Percentiles rank a stretch among this genome's conserved stretches.
Conservation (phyloP, 1,139 yeast genomes). For the Scheffersomyces illinoinensis region DNA sequence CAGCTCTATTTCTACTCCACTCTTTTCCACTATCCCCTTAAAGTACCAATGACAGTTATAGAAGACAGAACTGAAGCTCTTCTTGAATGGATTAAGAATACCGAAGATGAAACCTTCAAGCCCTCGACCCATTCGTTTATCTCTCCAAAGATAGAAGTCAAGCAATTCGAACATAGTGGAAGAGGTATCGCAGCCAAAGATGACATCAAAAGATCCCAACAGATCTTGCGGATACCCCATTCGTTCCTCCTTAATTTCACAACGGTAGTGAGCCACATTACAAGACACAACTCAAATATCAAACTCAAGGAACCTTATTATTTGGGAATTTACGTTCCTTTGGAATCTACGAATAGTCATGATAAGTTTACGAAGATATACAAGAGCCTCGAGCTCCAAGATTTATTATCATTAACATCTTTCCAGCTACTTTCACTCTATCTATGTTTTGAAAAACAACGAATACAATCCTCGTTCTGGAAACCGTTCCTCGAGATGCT, state of each 20-base stretch:
- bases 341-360: slow-evolving; percentile 8
- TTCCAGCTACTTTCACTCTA: slow-evolving; percentile 52
- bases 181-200: slow-evolving; percentile 57
- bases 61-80: slow-evolving; percentile 1
- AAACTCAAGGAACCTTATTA: slow-evolving; percentile 22
- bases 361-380: slow-evolving; percentile 33
- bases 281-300: slow-evolving; percentile 21
- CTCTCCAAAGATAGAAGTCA: slow-evolving; percentile 31
- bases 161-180: slow-evolving; percentile 45
- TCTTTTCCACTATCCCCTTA: neutral
- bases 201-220: slow-evolving; percentile 37
- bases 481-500: slow-evolving; percentile 59
- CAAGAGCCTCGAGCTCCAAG: slow-evolving; percentile 23
- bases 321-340: slow-evolving; percentile 22
- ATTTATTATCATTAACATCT: slow-evolving; percentile 38
- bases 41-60: neutral
- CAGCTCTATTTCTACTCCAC: no score
- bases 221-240: slow-evolving; percentile 58
- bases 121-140: slow-evolving; percentile 27
- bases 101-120: slow-evolving; percentile 19
- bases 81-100: slow-evolving; percentile 27
- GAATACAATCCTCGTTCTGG: slow-evolving; percentile 55
- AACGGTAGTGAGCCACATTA: slow-evolving; percentile 48
- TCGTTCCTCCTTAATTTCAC: slow-evolving; percentile 59
- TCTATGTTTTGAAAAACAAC: slow-evolving; percentile 45